These are phyloP conservation scores for Blastobotrys petasosporus DNA, from an alignment of 1,139 yeast species.

Conservation along the genomic window DNA sequence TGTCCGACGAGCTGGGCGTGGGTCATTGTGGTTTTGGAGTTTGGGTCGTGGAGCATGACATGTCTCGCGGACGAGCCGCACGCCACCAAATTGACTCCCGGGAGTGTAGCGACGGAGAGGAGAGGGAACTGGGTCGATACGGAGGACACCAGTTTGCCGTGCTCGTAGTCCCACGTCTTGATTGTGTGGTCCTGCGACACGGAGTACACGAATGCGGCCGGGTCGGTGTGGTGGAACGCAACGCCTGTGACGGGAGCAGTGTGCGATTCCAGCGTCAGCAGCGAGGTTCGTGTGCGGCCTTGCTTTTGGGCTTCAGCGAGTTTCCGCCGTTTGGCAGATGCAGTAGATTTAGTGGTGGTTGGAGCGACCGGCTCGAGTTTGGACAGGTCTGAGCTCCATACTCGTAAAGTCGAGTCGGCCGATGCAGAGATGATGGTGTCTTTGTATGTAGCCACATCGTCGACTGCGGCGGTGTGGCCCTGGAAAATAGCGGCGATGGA, in stretches of 20 bases:
- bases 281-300: slow-evolving; percentile 74
- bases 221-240: slow-evolving; percentile 63
- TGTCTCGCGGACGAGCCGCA: slow-evolving; percentile 96
- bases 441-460: slow-evolving; percentile 57
- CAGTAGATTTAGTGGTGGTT: slow-evolving; percentile 42
- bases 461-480: slow-evolving; percentile 87
- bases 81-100: slow-evolving; percentile 62
- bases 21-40: slow-evolving; percentile 46
- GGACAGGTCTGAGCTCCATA: slow-evolving; percentile 84
- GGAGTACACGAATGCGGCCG: slow-evolving; percentile 71
- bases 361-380: slow-evolving; percentile 75
- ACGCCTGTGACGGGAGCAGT: slow-evolving; percentile 82
- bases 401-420: slow-evolving; percentile 70
- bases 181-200: slow-evolving; percentile 94
- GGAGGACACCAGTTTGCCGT: slow-evolving; percentile 77
- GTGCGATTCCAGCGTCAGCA: slow-evolving; percentile 74
- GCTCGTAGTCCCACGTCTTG: slow-evolving; percentile 92
- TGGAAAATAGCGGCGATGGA: slow-evolving; percentile 75
- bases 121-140: slow-evolving; percentile 85
- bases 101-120: slow-evolving; percentile 64
- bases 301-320: slow-evolving; percentile 66
- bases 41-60: slow-evolving; percentile 87
- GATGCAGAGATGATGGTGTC: slow-evolving; percentile 69
- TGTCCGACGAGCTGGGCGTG: slow-evolving; percentile 79
- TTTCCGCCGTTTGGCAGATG: slow-evolving; percentile 82